Evolutionary conservation across 805 yeast species (phyloP), one percentile per base, ranked within the genome.

Genomic region (Monosporozyma servazzii): DNA sequence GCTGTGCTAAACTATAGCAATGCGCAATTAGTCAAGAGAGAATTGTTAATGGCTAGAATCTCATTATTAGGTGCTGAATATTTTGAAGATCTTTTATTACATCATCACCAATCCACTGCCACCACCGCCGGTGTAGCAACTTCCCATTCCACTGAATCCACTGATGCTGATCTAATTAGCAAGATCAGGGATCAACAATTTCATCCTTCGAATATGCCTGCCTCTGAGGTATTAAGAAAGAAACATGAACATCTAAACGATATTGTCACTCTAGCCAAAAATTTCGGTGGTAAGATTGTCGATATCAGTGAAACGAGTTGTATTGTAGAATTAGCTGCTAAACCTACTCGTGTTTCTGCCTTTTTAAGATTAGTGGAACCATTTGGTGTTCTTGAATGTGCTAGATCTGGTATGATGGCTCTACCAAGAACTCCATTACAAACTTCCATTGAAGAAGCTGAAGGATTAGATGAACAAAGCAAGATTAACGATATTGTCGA

Each of bases 401-500:
- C 97, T 44, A 81, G 99, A 73, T 85, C 96, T 25, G 99, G 99
- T 73, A 88, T 91, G 95, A 89, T 93, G 91, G 99, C 98, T 9
- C 78, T 93, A 63, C 95, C 98, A 65, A 84, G 97, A 78, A 88
- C 98, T 48, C 96, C 96, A 43, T 72, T 89, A 59, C 87, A 83
- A 56, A 63, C 64, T 39, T 72, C 68, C 43, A 77, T 72, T 18
- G 77, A 73, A 21, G 81, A 76, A 29, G 84, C 77, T 9, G 73
- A 74, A 31, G 70, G 71, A 15, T 73, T 73, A 55, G 81, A 79
- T 54, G 86, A 83, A 36, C 74, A 75, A 23, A 73, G 81, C 23
- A 58, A 63, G 54, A 63, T 66, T 27, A 70, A 74, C 51, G 87
- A 85, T 51, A 79, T 81, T 58, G 95, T 89, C 54, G 98, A 91